Percentiles rank a stretch among this genome's conserved stretches.
Evolutionary conservation across 345 rosid genomes (phyloP).

Genomic region (Triadica sebifera): DNA sequence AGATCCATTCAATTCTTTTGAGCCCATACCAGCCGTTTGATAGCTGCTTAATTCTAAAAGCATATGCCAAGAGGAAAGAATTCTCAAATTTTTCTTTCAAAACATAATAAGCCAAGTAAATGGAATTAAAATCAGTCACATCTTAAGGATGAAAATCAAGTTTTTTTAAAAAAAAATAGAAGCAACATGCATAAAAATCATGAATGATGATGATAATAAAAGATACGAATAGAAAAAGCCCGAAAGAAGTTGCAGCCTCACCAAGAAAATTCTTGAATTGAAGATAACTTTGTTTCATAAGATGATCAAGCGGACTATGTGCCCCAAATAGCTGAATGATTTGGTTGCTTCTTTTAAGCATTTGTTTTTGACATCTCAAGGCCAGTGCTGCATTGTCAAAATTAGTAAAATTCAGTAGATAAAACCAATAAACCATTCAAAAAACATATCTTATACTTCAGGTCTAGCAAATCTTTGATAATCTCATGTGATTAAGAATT

Average conservation of each 20-base stretch:
- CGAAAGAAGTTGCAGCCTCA: conserved; percentile 7
- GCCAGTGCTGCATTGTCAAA: conserved; percentile 63
- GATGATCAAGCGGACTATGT: conserved; percentile 77
- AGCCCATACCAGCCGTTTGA: neutral
- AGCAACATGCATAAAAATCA: neutral
- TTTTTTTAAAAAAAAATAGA: neutral
- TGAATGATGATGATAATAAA: neutral
- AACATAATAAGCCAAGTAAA: neutral
- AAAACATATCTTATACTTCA: neutral
- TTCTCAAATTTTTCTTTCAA: neutral
- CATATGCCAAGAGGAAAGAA: neutral
- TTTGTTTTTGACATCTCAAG: conserved; percentile 71
- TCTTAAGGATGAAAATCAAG: neutral
- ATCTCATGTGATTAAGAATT: neutral
- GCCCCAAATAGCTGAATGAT: conserved; percentile 70
- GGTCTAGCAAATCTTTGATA: neutral
- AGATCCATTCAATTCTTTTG: neutral
- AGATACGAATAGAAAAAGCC: neutral
- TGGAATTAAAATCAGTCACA: neutral
- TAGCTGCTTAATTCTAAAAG: too few relatives aligned
- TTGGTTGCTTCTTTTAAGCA: conserved; percentile 80
- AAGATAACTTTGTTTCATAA: conserved; percentile 24
- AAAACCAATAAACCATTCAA: conserved; percentile 8
- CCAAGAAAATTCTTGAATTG: conserved; percentile 10
- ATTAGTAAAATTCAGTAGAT: conserved; percentile 8